Percentiles rank a stretch among this genome's conserved stretches.
These are phyloP conservation scores for Avicennia marina DNA, from an alignment of 257 asterid genomes.

Conservation along the genomic window DNA sequence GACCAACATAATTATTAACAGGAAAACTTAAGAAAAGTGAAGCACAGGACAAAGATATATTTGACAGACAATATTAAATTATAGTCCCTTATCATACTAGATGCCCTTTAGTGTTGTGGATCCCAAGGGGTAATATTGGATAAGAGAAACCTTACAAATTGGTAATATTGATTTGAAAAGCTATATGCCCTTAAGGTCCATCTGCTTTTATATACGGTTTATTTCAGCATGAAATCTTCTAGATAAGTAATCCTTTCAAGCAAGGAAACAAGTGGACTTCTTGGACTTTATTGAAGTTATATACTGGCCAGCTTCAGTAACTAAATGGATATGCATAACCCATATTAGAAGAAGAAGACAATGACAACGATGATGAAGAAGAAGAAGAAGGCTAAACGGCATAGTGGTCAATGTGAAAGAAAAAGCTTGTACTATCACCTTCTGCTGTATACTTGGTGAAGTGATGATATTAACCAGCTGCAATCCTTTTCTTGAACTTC, in stretches of 20 bases:
- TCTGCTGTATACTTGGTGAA: constrained; percentile 98
- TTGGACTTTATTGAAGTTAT: constrained; percentile 13
- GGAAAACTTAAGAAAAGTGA: constrained; percentile 9
- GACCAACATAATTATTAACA: constrained; percentile 10
- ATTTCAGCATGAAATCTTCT: neutral
- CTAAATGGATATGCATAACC: too few species aligned
- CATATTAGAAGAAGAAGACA: too few species aligned
- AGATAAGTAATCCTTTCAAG: constrained; percentile 14
- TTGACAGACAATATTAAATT: constrained; percentile 11
- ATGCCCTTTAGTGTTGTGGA: neutral
- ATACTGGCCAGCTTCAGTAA: too few species aligned
- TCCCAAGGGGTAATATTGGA: constrained; percentile 5
- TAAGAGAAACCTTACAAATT: neutral
- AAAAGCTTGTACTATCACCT: constrained; percentile 49
- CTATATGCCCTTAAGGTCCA: neutral
- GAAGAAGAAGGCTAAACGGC: neutral
- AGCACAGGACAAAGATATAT: constrained; percentile 2
- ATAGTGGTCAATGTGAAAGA: constrained; percentile 14
- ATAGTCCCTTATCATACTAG: constrained; percentile 4
- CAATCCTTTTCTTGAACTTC: constrained; percentile 79
- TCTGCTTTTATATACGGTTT: neutral
- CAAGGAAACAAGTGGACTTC: constrained; percentile 13
- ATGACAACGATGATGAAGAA: too few species aligned
- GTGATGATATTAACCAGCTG: constrained; percentile 88
- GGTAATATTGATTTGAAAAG: constrained; percentile 10